These are phyloP conservation scores for Colletotrichum eleusines DNA, from an alignment of 2,329 filamentous ascomycete species.

Conservation along the genomic window DNA sequence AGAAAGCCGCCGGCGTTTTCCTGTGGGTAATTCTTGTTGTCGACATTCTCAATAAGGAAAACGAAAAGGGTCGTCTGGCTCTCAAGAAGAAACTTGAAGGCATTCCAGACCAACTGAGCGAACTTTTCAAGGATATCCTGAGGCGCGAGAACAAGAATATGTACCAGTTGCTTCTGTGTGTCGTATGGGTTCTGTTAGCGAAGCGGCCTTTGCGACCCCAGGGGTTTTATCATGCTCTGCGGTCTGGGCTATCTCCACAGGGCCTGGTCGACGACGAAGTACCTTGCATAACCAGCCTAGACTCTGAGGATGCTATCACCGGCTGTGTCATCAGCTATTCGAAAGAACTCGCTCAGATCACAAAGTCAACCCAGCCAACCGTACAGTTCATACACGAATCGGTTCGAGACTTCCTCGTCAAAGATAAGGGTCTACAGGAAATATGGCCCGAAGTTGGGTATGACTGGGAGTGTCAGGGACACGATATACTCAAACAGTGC, in stretches of 20 bases:
- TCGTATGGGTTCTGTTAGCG: slow-evolving; percentile 68
- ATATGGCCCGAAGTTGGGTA: slow-evolving; percentile 51
- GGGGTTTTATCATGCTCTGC: slow-evolving; percentile 61
- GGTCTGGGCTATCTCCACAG: slow-evolving; percentile 42
- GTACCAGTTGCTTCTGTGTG: slow-evolving; percentile 57
- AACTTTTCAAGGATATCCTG: slow-evolving; percentile 65
- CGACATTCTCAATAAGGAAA: slow-evolving; percentile 54
- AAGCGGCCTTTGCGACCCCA: slow-evolving; percentile 54
- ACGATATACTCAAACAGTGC: slow-evolving; percentile 59
- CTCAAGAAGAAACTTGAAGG: slow-evolving; percentile 49
- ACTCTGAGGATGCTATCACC: slow-evolving; percentile 47
- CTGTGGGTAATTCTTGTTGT: slow-evolving; percentile 58
- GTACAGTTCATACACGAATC: slow-evolving; percentile 69
- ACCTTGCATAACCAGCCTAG: slow-evolving; percentile 38
- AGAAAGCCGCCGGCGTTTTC: slow-evolving; percentile 57
- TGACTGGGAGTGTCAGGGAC: slow-evolving; percentile 51
- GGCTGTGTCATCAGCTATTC: slow-evolving; percentile 57
- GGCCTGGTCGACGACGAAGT: slow-evolving; percentile 43
- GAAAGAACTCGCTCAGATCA: slow-evolving; percentile 63
- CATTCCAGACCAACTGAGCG: slow-evolving; percentile 55
- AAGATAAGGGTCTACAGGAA: slow-evolving; percentile 47
- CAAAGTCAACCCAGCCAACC: slow-evolving; percentile 45
- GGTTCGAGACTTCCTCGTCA: slow-evolving; percentile 61
- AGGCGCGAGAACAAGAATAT: slow-evolving; percentile 57
- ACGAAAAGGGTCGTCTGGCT: slow-evolving; percentile 45